Evolutionary conservation across 129 eudicot species (phyloP).

Genomic region (Centella asiatica): DNA sequence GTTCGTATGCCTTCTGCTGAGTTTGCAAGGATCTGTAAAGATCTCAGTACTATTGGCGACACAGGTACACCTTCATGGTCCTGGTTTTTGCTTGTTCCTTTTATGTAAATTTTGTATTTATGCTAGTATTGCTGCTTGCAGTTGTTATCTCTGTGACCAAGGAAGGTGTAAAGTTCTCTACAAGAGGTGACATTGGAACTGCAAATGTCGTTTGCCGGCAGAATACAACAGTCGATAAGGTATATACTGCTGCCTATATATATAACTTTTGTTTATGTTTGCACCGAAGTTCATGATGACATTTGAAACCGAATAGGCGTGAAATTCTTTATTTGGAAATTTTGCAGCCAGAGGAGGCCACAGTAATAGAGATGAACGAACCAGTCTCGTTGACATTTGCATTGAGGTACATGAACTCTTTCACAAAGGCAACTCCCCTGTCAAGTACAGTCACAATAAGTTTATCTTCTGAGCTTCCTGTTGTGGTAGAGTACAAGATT

Average conservation of each 20-base stretch:
- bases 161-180: conserved; percentile 90
- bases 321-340: not conserved
- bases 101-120: not conserved
- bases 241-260: not conserved
- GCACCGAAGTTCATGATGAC: too few relatives aligned
- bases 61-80: conserved; percentile 40
- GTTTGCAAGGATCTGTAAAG: too few relatives aligned
- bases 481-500: conserved; percentile 85
- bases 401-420: conserved; percentile 88
- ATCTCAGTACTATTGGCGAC: conserved; percentile 21
- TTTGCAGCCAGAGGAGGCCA: conserved; percentile 89
- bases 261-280: not conserved
- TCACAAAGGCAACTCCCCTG: conserved; percentile 78
- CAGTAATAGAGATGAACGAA: conserved; percentile 85
- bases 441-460: conserved; percentile 72
- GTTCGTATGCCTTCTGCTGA: too few relatives aligned
- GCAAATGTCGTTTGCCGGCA: conserved; percentile 88
- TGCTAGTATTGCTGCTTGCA: conserved; percentile 28
- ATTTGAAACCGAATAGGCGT: not conserved
- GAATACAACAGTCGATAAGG: conserved; percentile 90
- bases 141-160: conserved; percentile 94
- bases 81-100: not conserved
- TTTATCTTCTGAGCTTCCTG: conserved; percentile 88
- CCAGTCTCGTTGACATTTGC: conserved; percentile 93
- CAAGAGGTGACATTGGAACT: conserved; percentile 90